phyloP scores from a whole-genome alignment of 2,329 filamentous ascomycete genomes.

The Daldinia sp. region DNA sequence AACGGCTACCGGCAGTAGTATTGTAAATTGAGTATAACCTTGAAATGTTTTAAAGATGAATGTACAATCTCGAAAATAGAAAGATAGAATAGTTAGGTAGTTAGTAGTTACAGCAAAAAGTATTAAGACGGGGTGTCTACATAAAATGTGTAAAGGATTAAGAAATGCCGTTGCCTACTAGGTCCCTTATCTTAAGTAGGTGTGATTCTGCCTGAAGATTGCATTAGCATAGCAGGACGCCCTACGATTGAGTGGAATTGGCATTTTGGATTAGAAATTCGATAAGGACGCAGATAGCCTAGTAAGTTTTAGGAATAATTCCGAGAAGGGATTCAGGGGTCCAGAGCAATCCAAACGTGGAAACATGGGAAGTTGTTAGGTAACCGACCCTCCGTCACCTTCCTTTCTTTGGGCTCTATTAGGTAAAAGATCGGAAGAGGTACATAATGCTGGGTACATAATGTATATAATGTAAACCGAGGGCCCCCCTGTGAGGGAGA shows the following conservation, averaged over 20 bases:
- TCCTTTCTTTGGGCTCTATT: constrained; percentile 3
- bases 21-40: background rate
- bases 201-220: constrained; percentile 6
- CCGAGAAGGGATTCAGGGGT: constrained; percentile 25
- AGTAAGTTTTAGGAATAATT: constrained; percentile 32
- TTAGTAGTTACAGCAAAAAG: no score
- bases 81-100: background rate
- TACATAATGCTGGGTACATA: no score
- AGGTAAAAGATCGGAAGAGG: constrained; percentile 7
- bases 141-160: constrained; percentile 2
- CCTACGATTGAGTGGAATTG: constrained; percentile 23
- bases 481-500: no score
- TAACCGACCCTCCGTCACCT: background rate
- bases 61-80: background rate
- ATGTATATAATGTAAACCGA: no score
- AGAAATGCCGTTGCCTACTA: background rate
- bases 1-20: background rate
- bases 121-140: background rate
- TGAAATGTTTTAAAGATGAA: constrained; percentile 2
- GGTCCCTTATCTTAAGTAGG: constrained; percentile 8
- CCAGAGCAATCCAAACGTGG: constrained; percentile 9
- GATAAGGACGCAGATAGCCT: constrained; percentile 36
- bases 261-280: constrained; percentile 36
- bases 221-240: background rate
- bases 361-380: background rate